Base-by-base conservation (phyloP, 23 red algal genomes). In the Gracilaria gracilis region DNA sequence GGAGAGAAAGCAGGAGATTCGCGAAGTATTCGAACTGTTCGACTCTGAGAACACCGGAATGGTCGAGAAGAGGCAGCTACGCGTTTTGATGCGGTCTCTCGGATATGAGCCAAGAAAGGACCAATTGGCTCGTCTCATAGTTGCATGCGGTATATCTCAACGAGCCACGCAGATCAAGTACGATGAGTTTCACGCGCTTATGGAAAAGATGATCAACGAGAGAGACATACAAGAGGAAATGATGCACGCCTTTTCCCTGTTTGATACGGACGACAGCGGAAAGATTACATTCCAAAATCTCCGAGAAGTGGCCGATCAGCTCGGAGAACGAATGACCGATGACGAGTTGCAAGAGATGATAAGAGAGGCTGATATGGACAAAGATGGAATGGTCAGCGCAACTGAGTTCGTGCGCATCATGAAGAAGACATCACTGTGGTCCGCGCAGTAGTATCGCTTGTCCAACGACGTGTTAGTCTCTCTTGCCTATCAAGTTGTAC, bases 361-460 rank as follows among this genome's bases (percentile, higher is more conserved):
- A 25, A 38, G 49, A 9, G 93, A 89, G 38, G 93, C 93, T 24
- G 93, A 95, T 62, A 72, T 90, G 29, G 85, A 95, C 54, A 88
- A 88, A 51, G 93, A 95, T 42, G 93, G 93, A 23, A 61, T 65
- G n/a, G 93, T 95, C 11, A 95, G 67, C 61, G 84, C 61, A 54
- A 83, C 80, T 4, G 93, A 95, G 86, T 95, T 90, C 53, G 79
- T 95, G 35, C 74, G 84, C 44, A 86, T 95, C 17, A 95, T 95
- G 86, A 95, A 84, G 47, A 88, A 89, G 79, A 90, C 93, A 14
- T 78, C 88, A 61, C 70, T 95, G 23, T 95, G 84, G 84, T 83
- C 47, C 75, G 72, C 72, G 38, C 42, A 77, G 72, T 77, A 20
- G 27, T 69, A 32, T 64, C 24, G 17, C 14, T 20, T 17, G 28